These are phyloP conservation scores for Alternaria viburni DNA, from an alignment of 2,329 filamentous ascomycete species.

Conservation along the genomic window DNA sequence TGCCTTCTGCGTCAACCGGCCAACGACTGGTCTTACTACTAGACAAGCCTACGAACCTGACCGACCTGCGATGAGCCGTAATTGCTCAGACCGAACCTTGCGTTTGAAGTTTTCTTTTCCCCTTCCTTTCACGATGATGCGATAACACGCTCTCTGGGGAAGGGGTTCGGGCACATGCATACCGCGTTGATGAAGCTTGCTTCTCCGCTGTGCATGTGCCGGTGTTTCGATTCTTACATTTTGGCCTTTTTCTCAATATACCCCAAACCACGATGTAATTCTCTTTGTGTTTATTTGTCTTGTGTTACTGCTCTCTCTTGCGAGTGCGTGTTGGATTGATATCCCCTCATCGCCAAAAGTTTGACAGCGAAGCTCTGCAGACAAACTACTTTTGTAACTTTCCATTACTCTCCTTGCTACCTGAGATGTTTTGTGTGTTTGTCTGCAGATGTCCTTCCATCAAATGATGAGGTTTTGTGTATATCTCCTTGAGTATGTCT, in stretches of 20 bases:
- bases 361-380: conserved; percentile 20
- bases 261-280: conserved; percentile 28
- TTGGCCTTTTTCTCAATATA: conserved; percentile 20
- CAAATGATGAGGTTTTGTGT: conserved; percentile 35
- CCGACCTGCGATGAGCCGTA: conserved; percentile 50
- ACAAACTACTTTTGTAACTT: background rate
- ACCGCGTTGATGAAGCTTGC: conserved; percentile 48
- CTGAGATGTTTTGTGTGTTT: conserved; percentile 5
- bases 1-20: conserved; percentile 52
- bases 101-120: conserved; percentile 43
- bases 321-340: conserved; percentile 42
- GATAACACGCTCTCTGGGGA: conserved; percentile 45
- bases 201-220: conserved; percentile 41
- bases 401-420: conserved; percentile 2
- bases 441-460: conserved; percentile 19
- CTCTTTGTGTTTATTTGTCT: conserved; percentile 43
- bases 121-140: conserved; percentile 36
- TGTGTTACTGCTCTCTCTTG: conserved; percentile 48
- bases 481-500: conserved; percentile 50
- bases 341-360: conserved; percentile 41
- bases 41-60: conserved; percentile 21
- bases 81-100: conserved; percentile 53
- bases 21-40: conserved; percentile 15
- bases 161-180: conserved; percentile 27
- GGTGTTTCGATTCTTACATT: conserved; percentile 44